A percentile compares a stretch with the other conserved stretches of the same genome.
Evolutionary conservation across 495 filamentous ascomycete species (phyloP).

Genomic region (Lindgomyces ingoldianus): DNA sequence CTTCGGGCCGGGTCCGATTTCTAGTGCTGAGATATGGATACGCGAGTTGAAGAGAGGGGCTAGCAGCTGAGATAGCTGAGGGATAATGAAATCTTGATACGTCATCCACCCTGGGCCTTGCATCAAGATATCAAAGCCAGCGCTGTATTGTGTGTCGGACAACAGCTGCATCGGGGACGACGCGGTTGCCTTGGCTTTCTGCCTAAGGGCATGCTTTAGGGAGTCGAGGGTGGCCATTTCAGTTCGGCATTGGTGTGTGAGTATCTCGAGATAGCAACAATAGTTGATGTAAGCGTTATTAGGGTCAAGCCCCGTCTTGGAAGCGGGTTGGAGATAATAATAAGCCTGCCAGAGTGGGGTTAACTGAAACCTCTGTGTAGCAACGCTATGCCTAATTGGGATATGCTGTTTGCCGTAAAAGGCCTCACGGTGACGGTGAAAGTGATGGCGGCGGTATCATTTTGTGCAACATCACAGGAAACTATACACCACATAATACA

Average conservation of each 20-base stretch:
- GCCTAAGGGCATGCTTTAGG: constrained; percentile 54
- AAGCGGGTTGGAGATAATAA: not conserved
- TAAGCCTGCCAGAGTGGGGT: not conserved
- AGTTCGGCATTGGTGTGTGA: constrained; percentile 29
- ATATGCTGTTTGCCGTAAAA: too few species aligned
- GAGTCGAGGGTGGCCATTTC: constrained; percentile 57
- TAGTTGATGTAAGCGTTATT: not conserved
- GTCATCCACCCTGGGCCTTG: constrained; percentile 49
- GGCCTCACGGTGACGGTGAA: not conserved
- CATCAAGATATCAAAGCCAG: constrained; percentile 55
- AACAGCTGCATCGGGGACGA: constrained; percentile 33
- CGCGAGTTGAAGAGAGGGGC: constrained; percentile 52
- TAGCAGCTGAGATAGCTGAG: constrained; percentile 56
- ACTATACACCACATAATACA: too few species aligned
- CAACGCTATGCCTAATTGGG: not conserved
- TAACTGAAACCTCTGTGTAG: not conserved
- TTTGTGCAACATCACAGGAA: not conserved
- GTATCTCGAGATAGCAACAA: not conserved
- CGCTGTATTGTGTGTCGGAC: constrained; percentile 56
- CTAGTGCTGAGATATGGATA: constrained; percentile 55
- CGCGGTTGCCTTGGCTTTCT: constrained; percentile 43
- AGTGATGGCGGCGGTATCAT: not conserved
- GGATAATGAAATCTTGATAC: constrained; percentile 61
- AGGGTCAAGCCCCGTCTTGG: not conserved
- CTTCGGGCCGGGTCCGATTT: constrained; percentile 63